phyloP scores from a whole-genome alignment of 2,329 filamentous ascomycete genomes.

The Penicillium expansum region DNA sequence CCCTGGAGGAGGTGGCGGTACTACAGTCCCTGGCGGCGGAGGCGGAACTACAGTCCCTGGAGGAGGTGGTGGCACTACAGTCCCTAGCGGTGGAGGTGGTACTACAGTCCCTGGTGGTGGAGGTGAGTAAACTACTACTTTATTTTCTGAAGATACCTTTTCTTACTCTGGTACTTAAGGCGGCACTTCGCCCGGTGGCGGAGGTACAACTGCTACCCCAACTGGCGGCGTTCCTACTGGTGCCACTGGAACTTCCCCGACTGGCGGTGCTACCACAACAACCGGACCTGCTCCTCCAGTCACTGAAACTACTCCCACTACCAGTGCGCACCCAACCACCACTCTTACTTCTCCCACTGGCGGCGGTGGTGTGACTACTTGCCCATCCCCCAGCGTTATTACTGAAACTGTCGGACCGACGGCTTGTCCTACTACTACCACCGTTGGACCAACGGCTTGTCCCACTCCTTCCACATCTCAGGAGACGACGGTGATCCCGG shows the following conservation, averaged over 20 bases:
- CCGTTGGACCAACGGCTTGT: background rate
- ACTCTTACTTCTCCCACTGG: background rate
- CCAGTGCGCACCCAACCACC: background rate
- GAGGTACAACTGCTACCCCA: background rate
- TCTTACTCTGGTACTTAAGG: background rate
- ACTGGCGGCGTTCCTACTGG: background rate
- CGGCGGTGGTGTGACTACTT: background rate
- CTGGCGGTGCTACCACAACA: background rate
- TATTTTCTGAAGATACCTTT: background rate
- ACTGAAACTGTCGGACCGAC: background rate
- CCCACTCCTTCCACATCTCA: background rate
- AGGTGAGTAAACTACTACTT: background rate
- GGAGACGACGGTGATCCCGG: constrained; percentile 1
- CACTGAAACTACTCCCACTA: background rate
- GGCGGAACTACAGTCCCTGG: background rate
- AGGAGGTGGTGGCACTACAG: background rate
- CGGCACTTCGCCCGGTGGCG: background rate
- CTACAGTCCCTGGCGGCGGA: background rate
- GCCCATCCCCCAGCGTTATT: background rate
- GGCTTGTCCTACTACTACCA: background rate
- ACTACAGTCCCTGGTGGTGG: background rate
- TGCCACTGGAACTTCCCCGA: background rate
- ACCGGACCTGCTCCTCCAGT: background rate
- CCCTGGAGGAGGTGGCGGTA: background rate
- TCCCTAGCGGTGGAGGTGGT: no score